Conservation (phyloP, 305 asterid species). For the Striga hermonthica region DNA sequence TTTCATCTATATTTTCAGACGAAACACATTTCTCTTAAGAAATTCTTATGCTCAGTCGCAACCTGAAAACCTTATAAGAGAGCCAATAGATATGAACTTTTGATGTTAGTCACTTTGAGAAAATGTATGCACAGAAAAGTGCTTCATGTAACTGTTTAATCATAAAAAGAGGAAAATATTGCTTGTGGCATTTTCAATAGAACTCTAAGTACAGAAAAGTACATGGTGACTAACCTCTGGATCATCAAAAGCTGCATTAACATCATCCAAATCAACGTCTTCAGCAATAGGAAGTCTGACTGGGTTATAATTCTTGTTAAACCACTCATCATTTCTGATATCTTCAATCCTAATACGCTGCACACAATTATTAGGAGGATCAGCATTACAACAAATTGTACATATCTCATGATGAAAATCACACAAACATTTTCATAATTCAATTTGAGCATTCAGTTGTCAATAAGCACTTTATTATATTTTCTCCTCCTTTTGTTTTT, state of each 20-base stretch:
- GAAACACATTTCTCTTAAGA: too few relatives aligned
- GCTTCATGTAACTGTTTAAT: background rate
- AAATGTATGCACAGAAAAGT: slow-evolving; percentile 3
- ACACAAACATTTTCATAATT: slow-evolving; percentile 17
- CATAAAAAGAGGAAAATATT: background rate
- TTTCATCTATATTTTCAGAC: too few relatives aligned
- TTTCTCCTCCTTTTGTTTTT: too few relatives aligned
- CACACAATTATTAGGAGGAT: slow-evolving; percentile 32
- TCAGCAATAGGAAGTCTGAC: slow-evolving; percentile 67
- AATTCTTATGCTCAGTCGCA: background rate
- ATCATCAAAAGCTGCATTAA: slow-evolving; percentile 96
- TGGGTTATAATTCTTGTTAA: slow-evolving; percentile 70
- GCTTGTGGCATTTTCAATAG: slow-evolving; percentile 16
- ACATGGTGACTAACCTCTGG: slow-evolving; percentile 67
- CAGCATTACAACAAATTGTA: slow-evolving; percentile 19
- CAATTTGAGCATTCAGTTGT: slow-evolving; percentile 13
- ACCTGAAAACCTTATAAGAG: background rate
- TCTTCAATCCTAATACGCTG: slow-evolving; percentile 90
- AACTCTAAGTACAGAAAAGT: slow-evolving; percentile 19
- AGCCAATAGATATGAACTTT: background rate
- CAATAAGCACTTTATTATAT: slow-evolving; percentile 10
- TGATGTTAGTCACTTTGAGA: slow-evolving; percentile 5
- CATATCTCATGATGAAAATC: background rate
- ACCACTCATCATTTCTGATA: slow-evolving; percentile 92
- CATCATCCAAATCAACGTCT: slow-evolving; percentile 89